A percentile compares a stretch with the other conserved stretches of the same genome.
Conservation (phyloP, 495 filamentous ascomycete species). For the Poronia punctata region DNA sequence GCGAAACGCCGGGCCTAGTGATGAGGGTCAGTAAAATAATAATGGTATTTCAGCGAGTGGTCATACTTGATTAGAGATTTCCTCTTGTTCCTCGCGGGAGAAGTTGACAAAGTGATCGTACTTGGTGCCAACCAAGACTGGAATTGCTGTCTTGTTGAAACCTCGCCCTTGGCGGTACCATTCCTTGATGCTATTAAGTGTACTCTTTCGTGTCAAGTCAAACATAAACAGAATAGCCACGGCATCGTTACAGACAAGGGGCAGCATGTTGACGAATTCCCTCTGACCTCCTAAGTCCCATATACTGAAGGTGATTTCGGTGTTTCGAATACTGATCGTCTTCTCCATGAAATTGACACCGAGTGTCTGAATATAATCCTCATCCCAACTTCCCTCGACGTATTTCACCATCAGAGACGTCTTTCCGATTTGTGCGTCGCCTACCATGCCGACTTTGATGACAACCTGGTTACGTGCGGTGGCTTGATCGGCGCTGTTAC, state of each 20-base stretch:
- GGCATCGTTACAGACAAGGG: conserved; percentile 96
- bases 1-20: conserved; percentile 85
- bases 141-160: conserved; percentile 99
- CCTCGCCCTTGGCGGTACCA: conserved; percentile 98
- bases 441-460: conserved; percentile 99
- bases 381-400: conserved; percentile 97
- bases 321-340: conserved; percentile 97
- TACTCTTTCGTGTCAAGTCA: conserved; percentile 95
- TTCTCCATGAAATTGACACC: conserved; percentile 99
- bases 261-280: conserved; percentile 99
- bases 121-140: conserved; percentile 92
- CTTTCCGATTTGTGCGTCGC: conserved; percentile 98
- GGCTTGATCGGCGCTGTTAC: conserved; percentile 32
- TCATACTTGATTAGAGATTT: conserved; percentile 86
- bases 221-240: conserved; percentile 99
- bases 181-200: conserved; percentile 96
- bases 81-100: conserved; percentile 92
- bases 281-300: conserved; percentile 98
- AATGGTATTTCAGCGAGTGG: neutral
- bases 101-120: conserved; percentile 99
- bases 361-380: conserved; percentile 98
- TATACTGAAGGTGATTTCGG: conserved; percentile 99
- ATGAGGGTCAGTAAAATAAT: conserved; percentile 10
- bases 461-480: conserved; percentile 79
- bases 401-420: conserved; percentile 99